Base-by-base conservation (phyloP, 768 basidiomycete genomes). In the Phanerochaete carnosa region DNA sequence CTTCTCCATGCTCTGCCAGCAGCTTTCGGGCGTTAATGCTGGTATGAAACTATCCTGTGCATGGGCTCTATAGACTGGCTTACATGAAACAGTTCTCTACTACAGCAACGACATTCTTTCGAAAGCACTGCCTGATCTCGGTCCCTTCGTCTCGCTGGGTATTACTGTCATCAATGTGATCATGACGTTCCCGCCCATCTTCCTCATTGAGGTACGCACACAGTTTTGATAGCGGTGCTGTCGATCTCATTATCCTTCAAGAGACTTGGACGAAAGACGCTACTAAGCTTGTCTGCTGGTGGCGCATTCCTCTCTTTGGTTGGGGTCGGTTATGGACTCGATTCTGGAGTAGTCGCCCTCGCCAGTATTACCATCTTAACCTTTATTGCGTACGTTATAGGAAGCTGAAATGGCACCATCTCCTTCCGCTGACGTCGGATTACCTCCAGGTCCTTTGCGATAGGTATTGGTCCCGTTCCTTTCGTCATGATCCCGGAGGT, bases 401-500 rank as follows among this genome's bases (percentile, higher is more conserved):
- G 5, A 32, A 25, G 23, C 25, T 5, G 8, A 46, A 9, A 9
- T 39, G 37, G 37, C 45, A 28, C 33, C 5, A 29, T 60, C 50
- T 43, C 23, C 35, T 8, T 45, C 11, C 26, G 53, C 46, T 60
- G 1, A 45, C 55, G 6, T 19, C 8, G 11, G 39, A 35, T 50
- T 60, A 37, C 52, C 23, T 50, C 11, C 60, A 92, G 91, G 74
- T 90, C 92, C 0, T 98, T 95, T 73, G 92, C 95, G 1, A 74
- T 90, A 33, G 96, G 95, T 1, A 80, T 98, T 19, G 96, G 96
- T 0, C 95, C 96, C 1, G 76, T 98, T 33, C 95, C 96, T 0
- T 98, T 95, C 69, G 86, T 98, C 39, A 87, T 98, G 72, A 87
- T 96, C 32, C 87, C 94, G 16, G 95, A 98, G 69, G 85, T 97